Evolutionary conservation across 176 grass and related monocot species (phyloP).

Genomic region (Alloteropsis semialata): DNA sequence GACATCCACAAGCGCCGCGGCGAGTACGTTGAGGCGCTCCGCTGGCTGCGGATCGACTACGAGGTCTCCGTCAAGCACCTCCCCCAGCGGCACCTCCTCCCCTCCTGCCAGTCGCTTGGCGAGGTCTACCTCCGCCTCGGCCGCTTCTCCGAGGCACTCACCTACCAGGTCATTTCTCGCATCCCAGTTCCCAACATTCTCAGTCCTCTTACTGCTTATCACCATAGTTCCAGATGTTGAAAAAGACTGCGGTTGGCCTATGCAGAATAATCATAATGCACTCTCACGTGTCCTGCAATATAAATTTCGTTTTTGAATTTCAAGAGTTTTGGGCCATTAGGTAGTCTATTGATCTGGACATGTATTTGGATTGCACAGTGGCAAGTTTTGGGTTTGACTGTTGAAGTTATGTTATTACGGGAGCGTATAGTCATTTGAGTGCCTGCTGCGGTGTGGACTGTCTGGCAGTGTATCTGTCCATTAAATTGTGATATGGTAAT

Average conservation of each 20-base stretch:
- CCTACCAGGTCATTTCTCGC: slow-evolving; percentile 50
- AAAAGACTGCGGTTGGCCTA: neutral
- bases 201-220: neutral
- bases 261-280: too few relatives aligned
- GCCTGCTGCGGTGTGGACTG: neutral
- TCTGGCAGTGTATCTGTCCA: neutral
- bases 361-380: neutral
- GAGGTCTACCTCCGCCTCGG: slow-evolving; percentile 81
- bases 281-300: neutral
- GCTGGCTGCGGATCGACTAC: slow-evolving; percentile 72
- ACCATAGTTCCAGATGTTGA: neutral
- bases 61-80: slow-evolving; percentile 74
- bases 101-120: slow-evolving; percentile 84
- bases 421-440: neutral
- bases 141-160: slow-evolving; percentile 63
- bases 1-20: slow-evolving; percentile 81
- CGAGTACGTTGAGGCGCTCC: slow-evolving; percentile 81
- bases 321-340: neutral
- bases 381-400: neutral
- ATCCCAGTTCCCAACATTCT: neutral
- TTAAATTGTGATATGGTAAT: neutral
- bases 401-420: neutral
- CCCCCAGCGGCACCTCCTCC: slow-evolving; percentile 72
- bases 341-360: neutral
- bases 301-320: neutral